A percentile compares a stretch with the other conserved stretches of the same genome.
Evolutionary conservation across 2,329 filamentous ascomycete species (phyloP).

Genomic region (Elsinoe batatas): DNA sequence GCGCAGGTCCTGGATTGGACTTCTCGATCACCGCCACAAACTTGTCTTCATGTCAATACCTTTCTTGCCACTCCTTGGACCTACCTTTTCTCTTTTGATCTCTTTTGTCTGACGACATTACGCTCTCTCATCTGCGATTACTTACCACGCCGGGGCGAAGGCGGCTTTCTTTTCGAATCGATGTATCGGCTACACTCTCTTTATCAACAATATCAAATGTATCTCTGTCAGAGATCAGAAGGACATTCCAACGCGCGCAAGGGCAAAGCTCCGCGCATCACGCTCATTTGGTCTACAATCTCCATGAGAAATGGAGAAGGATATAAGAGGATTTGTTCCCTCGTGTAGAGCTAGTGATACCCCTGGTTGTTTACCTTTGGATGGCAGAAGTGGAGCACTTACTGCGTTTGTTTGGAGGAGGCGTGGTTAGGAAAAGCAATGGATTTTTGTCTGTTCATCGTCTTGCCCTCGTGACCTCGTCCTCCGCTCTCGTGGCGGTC

Average conservation of each 20-base stretch:
- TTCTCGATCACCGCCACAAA: neutral
- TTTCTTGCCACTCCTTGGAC: constrained; percentile 3
- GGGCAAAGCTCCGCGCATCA: constrained; percentile 7
- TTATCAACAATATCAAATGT: no score
- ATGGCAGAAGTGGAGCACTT: constrained; percentile 2
- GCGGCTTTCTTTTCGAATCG: neutral
- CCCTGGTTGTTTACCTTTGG: neutral
- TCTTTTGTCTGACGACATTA: constrained; percentile 4
- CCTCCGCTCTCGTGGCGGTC: neutral
- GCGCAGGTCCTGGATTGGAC: constrained; percentile 10
- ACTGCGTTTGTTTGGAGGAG: neutral
- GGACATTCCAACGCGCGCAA: constrained; percentile 5
- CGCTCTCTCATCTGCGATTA: neutral
- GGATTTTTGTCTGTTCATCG: neutral
- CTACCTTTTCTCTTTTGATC: neutral
- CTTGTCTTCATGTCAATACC: constrained; percentile 8
- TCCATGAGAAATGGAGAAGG: neutral
- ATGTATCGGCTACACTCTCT: no score
- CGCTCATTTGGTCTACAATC: neutral
- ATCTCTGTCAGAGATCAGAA: no score
- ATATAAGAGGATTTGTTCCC: neutral
- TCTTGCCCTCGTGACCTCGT: neutral
- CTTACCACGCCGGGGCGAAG: neutral
- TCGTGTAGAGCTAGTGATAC: constrained; percentile 1
- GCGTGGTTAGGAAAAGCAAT: constrained; percentile 9